Percentiles rank a stretch among this genome's conserved stretches.
phyloP scores from a whole-genome alignment of 164 flowering plant genomes.

The Vitis rupestris region DNA sequence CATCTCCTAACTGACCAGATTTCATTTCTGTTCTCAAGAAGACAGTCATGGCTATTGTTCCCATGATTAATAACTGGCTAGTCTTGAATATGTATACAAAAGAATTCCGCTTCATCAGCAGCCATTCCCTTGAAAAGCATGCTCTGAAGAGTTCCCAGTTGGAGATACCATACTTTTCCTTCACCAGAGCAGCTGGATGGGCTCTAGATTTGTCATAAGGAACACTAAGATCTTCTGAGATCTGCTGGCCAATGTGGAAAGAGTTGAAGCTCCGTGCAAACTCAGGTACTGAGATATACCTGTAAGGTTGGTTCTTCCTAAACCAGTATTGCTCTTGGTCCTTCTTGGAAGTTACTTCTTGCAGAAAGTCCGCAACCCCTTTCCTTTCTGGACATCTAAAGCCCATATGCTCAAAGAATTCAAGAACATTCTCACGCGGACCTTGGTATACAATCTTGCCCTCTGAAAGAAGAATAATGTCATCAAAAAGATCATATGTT shows the following conservation, averaged over 20 bases:
- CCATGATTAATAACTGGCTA: conserved; percentile 56
- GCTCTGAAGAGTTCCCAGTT: no score
- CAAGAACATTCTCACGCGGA: no score
- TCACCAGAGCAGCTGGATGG: conserved; percentile 48
- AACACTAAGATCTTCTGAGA: conserved; percentile 28
- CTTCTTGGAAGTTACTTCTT: no score
- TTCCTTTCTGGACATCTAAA: no score
- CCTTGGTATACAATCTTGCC: conserved; percentile 50
- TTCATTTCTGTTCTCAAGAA: conserved; percentile 32
- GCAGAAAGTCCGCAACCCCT: no score
- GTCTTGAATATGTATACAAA: conserved; percentile 60
- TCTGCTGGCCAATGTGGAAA: conserved; percentile 42
- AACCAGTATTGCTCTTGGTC: no score
- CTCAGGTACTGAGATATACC: conserved; percentile 18
- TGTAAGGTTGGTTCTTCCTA: no score
- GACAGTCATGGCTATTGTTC: conserved; percentile 46
- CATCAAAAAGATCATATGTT: conserved; percentile 57
- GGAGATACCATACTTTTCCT: no score
- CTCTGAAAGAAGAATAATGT: conserved; percentile 55
- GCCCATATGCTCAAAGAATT: no score
- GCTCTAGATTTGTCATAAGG: conserved; percentile 43
- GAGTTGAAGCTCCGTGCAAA: conserved; percentile 30
- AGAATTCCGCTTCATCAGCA: conserved; percentile 31
- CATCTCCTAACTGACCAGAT: no score
- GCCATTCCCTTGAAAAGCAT: no score